Base-by-base conservation (phyloP, 495 filamentous ascomycete species). In the Cairneyella variabilis region DNA sequence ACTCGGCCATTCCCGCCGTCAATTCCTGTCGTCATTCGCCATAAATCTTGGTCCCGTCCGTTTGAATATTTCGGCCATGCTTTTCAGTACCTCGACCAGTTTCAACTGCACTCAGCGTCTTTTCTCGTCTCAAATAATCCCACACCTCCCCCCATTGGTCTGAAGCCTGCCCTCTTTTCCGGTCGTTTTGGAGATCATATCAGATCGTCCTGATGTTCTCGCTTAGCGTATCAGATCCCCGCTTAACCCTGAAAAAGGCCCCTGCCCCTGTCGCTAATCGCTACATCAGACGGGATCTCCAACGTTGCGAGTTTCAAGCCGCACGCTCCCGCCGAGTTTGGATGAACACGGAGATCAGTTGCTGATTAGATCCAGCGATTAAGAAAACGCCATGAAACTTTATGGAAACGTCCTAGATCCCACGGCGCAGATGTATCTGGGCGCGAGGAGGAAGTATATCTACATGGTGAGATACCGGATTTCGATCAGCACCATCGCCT, bases 231-330 rank as follows among this genome's bases (percentile, higher is more conserved):
- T 17, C 43, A 47, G 34, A 46, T 22, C 40, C 25, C 38, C 39
- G 32, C 51, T 27, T 45, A 38, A 22, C 18, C n/a, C n/a, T n/a
- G n/a, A n/a, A n/a, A n/a, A n/a, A n/a, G n/a, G 36, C 25, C 34
- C 34, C 34, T 22, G 21, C 38, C 53, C 44, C 28, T 48, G 46
- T 17, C 36, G 45, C 30, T 23, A 44, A 45, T 49, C 53, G 25
- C 28, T 14, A 57, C 32, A 47, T 52, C 54, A 52, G 54, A 57
- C 48, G 48, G 26, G 23, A 45, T 51, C 48, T 32, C 26, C 25
- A n/a, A 54, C 56, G 43, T 20, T 34, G 9, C 51, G 17, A 28
- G 56, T 59, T 54, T 59, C 56, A 59, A 23, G 30, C 11, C 51
- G 17, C 18, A 39, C 39, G 32, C n/a, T 17, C 14, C 12, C 16